A percentile compares a stretch with the other conserved stretches of the same genome.
Evolutionary conservation across 1,284 basidiomycete species (phyloP).

Genomic region (Coriolopsis trogii): DNA sequence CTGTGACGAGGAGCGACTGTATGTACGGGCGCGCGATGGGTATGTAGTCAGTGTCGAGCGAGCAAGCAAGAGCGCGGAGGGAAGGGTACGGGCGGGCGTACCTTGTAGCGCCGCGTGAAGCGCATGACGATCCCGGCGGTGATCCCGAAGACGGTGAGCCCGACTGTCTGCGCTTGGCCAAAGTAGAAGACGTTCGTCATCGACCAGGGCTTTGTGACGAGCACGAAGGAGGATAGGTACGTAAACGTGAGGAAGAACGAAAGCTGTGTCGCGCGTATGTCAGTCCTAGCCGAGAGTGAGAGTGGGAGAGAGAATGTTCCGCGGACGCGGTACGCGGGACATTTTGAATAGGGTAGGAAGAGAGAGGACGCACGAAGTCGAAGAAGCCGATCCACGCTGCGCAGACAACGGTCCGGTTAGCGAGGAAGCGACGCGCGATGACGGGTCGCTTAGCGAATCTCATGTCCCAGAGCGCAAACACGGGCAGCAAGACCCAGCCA

Average conservation of each 20-base stretch:
- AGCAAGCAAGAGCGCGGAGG: not conserved
- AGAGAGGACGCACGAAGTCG: constrained; percentile 56
- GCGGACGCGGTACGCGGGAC: too few relatives aligned
- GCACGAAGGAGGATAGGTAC: constrained; percentile 63
- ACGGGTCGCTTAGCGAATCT: constrained; percentile 53
- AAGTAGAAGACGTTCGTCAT: constrained; percentile 58
- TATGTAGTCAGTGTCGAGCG: too few relatives aligned
- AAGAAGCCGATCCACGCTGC: constrained; percentile 70
- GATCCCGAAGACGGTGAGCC: constrained; percentile 69
- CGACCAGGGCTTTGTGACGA: constrained; percentile 65
- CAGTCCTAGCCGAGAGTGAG: not conserved
- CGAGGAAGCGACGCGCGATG: constrained; percentile 56
- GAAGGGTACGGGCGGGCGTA: constrained; percentile 9
- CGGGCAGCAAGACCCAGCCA: constrained; percentile 47
- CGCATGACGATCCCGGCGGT: constrained; percentile 60
- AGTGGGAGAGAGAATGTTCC: too few relatives aligned
- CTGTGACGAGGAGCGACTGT: constrained; percentile 64
- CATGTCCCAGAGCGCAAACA: constrained; percentile 53
- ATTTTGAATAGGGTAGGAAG: too few relatives aligned
- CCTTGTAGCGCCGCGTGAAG: constrained; percentile 58
- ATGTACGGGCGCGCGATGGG: too few relatives aligned
- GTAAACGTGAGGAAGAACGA: constrained; percentile 66
- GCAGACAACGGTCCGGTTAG: constrained; percentile 60
- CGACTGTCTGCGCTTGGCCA: constrained; percentile 57
- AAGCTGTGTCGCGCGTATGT: constrained; percentile 37